Percentiles rank a stretch among this genome's conserved stretches.
phyloP scores from a whole-genome alignment of 2,329 filamentous ascomycete genomes.

The Nannizziopsis barbatae region DNA sequence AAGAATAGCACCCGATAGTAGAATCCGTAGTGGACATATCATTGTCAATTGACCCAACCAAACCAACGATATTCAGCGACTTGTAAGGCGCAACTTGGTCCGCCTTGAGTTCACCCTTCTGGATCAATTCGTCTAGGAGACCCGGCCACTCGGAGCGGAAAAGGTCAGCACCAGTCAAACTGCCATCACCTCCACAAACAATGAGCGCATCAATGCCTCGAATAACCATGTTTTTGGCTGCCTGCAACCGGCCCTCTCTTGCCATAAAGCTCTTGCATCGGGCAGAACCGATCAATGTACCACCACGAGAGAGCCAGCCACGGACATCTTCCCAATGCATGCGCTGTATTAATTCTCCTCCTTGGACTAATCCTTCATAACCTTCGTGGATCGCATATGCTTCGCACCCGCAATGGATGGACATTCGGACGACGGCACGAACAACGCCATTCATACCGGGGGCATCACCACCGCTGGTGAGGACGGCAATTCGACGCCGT shows the following conservation, averaged over 20 bases:
- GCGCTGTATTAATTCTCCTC: conserved; percentile 74
- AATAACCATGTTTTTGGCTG: conserved; percentile 87
- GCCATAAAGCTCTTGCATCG: conserved; percentile 88
- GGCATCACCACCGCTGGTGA: conserved; percentile 90
- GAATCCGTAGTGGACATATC: conserved; percentile 95
- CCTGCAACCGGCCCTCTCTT: conserved; percentile 67
- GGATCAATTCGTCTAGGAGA: conserved; percentile 72
- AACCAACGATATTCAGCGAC: conserved; percentile 87
- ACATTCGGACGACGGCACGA: conserved; percentile 79
- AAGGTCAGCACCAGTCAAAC: conserved; percentile 85
- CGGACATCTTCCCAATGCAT: conserved; percentile 91
- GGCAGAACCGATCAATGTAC: conserved; percentile 90
- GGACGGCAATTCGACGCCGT: conserved; percentile 61
- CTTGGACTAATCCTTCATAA: conserved; percentile 87
- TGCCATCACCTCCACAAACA: conserved; percentile 94
- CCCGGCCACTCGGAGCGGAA: conserved; percentile 89
- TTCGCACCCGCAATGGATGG: conserved; percentile 72
- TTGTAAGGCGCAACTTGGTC: conserved; percentile 65
- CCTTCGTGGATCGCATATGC: conserved; percentile 80
- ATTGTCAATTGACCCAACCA: conserved; percentile 97
- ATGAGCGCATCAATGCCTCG: conserved; percentile 91
- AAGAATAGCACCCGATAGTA: conserved; percentile 94
- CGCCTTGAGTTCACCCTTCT: conserved; percentile 56
- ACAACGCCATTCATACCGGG: conserved; percentile 92
- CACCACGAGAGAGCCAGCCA: conserved; percentile 85